Evolutionary conservation across 805 yeast genomes (phyloP), one percentile per base, ranked within the genome.

Genomic region (Starmera pachycereana): DNA sequence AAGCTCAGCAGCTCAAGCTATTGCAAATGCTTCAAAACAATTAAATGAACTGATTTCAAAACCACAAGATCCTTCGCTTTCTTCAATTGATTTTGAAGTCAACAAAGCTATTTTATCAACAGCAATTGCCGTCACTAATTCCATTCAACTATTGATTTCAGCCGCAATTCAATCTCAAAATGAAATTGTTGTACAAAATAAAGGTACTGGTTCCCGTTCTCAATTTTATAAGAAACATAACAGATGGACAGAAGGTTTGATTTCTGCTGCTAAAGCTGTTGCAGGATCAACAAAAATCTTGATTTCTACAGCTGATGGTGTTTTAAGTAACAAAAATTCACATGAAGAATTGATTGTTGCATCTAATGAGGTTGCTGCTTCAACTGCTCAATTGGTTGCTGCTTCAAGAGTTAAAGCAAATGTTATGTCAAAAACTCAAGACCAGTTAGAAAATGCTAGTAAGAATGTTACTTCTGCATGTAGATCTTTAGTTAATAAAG

Each of bases 201-300:
- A 71, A 43, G 90, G 90, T 4, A 58, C 76, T 0, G 76, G 71
- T 36, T 68, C 85, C 2, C 68, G 76, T 42, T 75, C 87, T 12
- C 83, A 82, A 35, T 87, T 81, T 58, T 88, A 88, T 62, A 83
- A 81, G 57, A 86, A 85, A 61, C 83, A 87, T 58, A 87, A 79
- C 59, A 72, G 90, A 51, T 87, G 96, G 96, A 85, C 96, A 0
- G 95, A 88, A 61, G 96, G 96, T 18, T 75, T 87, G 42, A 78
- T 87, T 28, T 82, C 94, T 44, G 96, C 96, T 13, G 86, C 95
- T 2, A 80, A 81, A 51, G 79, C 90, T 1, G 92, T 87, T 32
- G 95, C 94, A 2, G 74, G 75, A 3, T 76, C 95, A 1, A 88
- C 96, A 3, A 81, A 79, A 51, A 65, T 81, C n/a, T 69, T 87